Conservation (phyloP, 192 early-diverging fungal genomes). For the Thoreauomyces humboldtii region DNA sequence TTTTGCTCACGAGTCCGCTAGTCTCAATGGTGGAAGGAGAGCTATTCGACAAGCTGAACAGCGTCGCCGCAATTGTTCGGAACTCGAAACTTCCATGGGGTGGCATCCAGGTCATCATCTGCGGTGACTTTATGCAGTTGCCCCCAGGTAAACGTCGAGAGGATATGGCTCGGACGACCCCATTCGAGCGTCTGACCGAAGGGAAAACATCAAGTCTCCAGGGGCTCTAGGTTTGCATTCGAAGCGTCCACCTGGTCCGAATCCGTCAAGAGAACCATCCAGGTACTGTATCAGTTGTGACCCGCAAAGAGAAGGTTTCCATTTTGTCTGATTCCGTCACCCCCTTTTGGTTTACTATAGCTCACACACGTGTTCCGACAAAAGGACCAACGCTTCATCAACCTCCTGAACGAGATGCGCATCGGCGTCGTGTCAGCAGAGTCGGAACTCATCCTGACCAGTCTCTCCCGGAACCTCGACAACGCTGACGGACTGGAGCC, state of each 20-base stretch:
- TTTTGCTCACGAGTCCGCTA: too few species aligned
- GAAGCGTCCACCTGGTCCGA: slow-evolving; percentile 35
- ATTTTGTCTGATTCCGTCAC: too few species aligned
- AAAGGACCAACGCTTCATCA: slow-evolving; percentile 75
- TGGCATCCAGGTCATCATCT: slow-evolving; percentile 50
- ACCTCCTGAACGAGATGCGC: slow-evolving; percentile 85
- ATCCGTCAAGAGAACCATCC: slow-evolving; percentile 25
- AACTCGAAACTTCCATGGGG: slow-evolving; percentile 39
- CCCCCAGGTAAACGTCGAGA: too few species aligned
- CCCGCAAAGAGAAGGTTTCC: too few species aligned
- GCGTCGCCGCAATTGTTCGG: slow-evolving; percentile 30
- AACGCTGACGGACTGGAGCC: slow-evolving; percentile 52
- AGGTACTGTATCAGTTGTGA: too few species aligned
- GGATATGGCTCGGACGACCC: too few species aligned
- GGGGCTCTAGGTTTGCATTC: slow-evolving; percentile 35
- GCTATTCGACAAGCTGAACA: slow-evolving; percentile 47
- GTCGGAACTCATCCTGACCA: slow-evolving; percentile 48
- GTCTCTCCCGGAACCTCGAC: slow-evolving; percentile 38
- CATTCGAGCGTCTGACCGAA: too few species aligned
- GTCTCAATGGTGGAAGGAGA: slow-evolving; percentile 52
- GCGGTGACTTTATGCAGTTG: slow-evolving; percentile 55
- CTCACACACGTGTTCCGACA: slow-evolving; percentile 83
- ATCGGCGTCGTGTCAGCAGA: slow-evolving; percentile 62
- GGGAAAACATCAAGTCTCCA: slow-evolving; percentile 15
- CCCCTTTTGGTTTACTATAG: too few species aligned